phyloP scores from a whole-genome alignment of 1,284 basidiomycete genomes.

The Farysia itapuensis region DNA sequence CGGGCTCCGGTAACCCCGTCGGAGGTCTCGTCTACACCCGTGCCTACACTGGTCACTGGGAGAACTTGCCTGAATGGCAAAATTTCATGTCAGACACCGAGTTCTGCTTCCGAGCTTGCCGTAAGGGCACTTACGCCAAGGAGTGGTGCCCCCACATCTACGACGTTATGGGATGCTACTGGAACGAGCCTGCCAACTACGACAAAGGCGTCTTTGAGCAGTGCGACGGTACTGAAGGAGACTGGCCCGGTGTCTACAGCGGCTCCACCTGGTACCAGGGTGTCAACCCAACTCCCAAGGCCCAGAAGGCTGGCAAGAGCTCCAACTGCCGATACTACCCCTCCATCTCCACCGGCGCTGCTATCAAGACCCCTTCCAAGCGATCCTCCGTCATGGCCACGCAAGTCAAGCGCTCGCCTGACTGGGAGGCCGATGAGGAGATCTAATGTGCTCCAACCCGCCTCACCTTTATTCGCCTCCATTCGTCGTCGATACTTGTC shows the following conservation, averaged over 20 bases:
- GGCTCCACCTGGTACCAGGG: conserved; percentile 53
- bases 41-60: conserved; percentile 45
- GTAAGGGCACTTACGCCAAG: conserved; percentile 32
- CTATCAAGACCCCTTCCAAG: conserved; percentile 39
- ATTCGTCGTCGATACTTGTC: neutral
- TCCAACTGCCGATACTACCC: conserved; percentile 48
- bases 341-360: conserved; percentile 39
- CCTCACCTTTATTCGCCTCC: neutral
- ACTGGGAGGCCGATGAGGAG: conserved; percentile 35
- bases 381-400: conserved; percentile 41
- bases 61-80: conserved; percentile 56
- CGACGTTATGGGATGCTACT: conserved; percentile 49
- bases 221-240: conserved; percentile 48
- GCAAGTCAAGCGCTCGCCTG: conserved; percentile 35
- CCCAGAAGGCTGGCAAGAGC: conserved; percentile 33
- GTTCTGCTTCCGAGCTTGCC: conserved; percentile 58
- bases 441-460: conserved; percentile 1
- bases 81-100: conserved; percentile 54
- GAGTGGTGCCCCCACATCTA: conserved; percentile 58
- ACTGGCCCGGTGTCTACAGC: conserved; percentile 52
- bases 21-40: conserved; percentile 51
- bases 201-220: conserved; percentile 42
- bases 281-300: conserved; percentile 32
- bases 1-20: conserved; percentile 48
- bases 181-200: conserved; percentile 57